phyloP scores from a whole-genome alignment of 2,329 filamentous ascomycete species.

The Cladophialophora chaetospira region DNA sequence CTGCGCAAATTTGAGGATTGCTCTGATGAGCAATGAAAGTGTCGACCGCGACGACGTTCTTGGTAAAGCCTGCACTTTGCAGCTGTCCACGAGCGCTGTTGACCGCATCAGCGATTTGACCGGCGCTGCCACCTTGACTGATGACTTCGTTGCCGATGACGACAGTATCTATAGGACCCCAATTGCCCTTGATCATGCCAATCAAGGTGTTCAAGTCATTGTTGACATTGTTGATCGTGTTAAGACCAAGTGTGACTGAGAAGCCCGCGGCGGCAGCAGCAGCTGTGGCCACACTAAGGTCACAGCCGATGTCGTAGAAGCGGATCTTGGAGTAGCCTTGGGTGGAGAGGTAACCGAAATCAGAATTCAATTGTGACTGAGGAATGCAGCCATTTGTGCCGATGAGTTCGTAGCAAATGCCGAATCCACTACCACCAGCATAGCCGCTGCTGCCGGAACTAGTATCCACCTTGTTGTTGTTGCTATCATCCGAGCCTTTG shows the following conservation, averaged over 20 bases:
- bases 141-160: conserved; percentile 81
- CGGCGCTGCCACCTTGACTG: conserved; percentile 59
- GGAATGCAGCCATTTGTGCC: conserved; percentile 66
- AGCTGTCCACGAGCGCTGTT: conserved; percentile 60
- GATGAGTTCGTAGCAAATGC: conserved; percentile 63
- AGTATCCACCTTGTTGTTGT: conserved; percentile 1
- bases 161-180: conserved; percentile 70
- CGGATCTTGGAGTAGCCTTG: conserved; percentile 65
- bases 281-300: conserved; percentile 62
- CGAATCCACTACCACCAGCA: conserved; percentile 40
- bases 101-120: conserved; percentile 61
- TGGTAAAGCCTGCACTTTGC: conserved; percentile 64
- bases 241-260: conserved; percentile 75
- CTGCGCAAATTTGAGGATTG: conserved; percentile 69
- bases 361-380: conserved; percentile 61
- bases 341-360: conserved; percentile 61
- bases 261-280: conserved; percentile 66
- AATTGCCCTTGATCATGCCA: conserved; percentile 62
- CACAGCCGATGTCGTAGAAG: conserved; percentile 78
- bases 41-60: conserved; percentile 77
- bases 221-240: conserved; percentile 59
- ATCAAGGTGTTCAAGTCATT: conserved; percentile 64
- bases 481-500: background rate
- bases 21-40: conserved; percentile 69
- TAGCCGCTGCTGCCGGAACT: background rate